A percentile compares a stretch with the other conserved stretches of the same genome.
Conservation (phyloP, 176 grass and related monocot species). For the Hsuehochloa calcarea region DNA sequence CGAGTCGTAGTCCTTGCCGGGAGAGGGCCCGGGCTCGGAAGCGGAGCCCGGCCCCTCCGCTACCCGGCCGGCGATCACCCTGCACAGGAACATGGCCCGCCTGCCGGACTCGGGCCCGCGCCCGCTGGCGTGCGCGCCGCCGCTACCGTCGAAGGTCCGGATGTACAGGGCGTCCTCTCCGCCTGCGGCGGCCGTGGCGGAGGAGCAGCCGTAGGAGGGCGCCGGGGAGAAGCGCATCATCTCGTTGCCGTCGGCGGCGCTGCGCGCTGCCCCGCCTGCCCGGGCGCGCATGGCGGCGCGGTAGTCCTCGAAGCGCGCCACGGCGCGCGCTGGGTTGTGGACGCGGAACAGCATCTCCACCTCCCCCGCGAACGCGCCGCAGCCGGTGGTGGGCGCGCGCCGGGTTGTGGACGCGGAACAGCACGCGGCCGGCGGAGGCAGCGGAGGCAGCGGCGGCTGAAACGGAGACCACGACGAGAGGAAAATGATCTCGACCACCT, state of each 20-base stretch:
- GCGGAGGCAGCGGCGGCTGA: slow-evolving; percentile 10
- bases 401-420: no score
- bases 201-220: neutral
- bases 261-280: slow-evolving; percentile 42
- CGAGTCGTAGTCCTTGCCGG: slow-evolving; percentile 56
- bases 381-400: neutral
- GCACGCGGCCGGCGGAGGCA: slow-evolving; percentile 19
- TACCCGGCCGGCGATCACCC: slow-evolving; percentile 80
- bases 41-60: slow-evolving; percentile 11
- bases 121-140: slow-evolving; percentile 73
- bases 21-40: neutral
- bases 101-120: slow-evolving; percentile 37
- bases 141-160: slow-evolving; percentile 81
- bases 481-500: slow-evolving; percentile 96
- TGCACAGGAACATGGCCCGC: slow-evolving; percentile 85
- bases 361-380: slow-evolving; percentile 49
- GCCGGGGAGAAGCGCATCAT: slow-evolving; percentile 84
- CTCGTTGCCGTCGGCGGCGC: slow-evolving; percentile 88
- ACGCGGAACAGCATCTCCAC: slow-evolving; percentile 97
- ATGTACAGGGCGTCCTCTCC: slow-evolving; percentile 33
- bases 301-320: slow-evolving; percentile 89
- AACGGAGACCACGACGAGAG: slow-evolving; percentile 60
- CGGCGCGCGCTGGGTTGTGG: slow-evolving; percentile 68
- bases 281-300: slow-evolving; percentile 52
- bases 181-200: neutral